Evolutionary conservation across 768 basidiomycete species (phyloP), one percentile per base, ranked within the genome.

Genomic region (Russula ochroleuca): DNA sequence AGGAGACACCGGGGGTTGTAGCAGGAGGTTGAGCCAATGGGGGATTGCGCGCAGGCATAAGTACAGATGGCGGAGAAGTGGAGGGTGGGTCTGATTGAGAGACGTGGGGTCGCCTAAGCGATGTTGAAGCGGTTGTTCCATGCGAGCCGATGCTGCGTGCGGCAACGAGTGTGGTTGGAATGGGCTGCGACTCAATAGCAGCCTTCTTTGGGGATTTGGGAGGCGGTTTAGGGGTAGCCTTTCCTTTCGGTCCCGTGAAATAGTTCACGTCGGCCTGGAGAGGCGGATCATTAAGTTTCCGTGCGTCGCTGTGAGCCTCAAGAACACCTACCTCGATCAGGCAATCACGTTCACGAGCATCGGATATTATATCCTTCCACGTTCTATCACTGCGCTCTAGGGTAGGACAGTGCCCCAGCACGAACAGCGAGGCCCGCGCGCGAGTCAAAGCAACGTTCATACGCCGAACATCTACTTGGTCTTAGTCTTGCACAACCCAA

Each of bases 371-470:
- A 33, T 79, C 76, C 62, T 79, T 80, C 95, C 95, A 98, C 14
- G 79, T 84, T 19, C 79, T 76, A 68, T 95, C 87, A 67, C 93
- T 92, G 59, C 94, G 79, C 73, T 94, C 90, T 6, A 99, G 80
- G 1, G 95, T 98, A 8, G 92, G 78, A 14, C 87, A 88, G 73
- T 98, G 87, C 8, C 97, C 97, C 35, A 99, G 80, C 60, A 99
- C 86, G 74, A 94, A 99, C 2, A 99, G 76, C 11, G 96, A 97
- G 8, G 93, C 93, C 70, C 89, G 91, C 3, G 96, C 93, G 69
- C 97, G 86, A n/a, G 96, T 99, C 28, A 99, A 77, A 33, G 95
- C 95, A n/a, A 99, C 96, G 74, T 99, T 98, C 91, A 98, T 96
- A 49, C 96, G 87, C 49, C 95, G 86, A 23, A 80, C 73, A 73